Conservation (phyloP, 139 green algal species). For the Dunaliella primolecta region DNA sequence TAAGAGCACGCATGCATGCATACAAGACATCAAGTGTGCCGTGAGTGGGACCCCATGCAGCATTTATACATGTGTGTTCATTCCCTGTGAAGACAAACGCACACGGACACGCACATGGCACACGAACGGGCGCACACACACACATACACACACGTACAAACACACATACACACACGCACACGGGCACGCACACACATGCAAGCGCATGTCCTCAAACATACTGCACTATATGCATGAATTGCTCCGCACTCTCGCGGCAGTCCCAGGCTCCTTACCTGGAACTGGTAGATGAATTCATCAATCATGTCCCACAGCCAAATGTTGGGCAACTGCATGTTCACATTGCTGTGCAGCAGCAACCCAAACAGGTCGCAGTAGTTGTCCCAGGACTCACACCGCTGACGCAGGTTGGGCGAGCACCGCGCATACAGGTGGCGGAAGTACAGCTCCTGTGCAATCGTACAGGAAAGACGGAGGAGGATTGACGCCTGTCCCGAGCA, state of each 20-base stretch:
- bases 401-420: constrained; percentile 70
- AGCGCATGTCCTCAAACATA: neutral
- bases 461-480: too few relatives aligned
- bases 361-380: constrained; percentile 93
- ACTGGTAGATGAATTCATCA: constrained; percentile 99
- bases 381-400: constrained; percentile 86
- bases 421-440: constrained; percentile 92
- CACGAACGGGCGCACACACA: constrained; percentile 20
- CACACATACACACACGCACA: neutral
- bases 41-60: too few relatives aligned
- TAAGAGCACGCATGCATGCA: too few relatives aligned
- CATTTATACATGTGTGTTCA: too few relatives aligned
- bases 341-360: constrained; percentile 85
- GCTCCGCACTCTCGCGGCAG: too few relatives aligned
- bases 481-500: too few relatives aligned
- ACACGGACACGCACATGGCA: neutral
- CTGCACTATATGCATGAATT: too few relatives aligned
- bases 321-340: constrained; percentile 98
- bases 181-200: neutral
- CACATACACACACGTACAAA: neutral
- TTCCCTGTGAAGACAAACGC: too few relatives aligned
- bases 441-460: constrained; percentile 87
- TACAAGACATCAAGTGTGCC: too few relatives aligned
- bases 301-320: constrained; percentile 99
- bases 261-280: constrained; percentile 17